Percentiles rank a stretch among this genome's conserved stretches.
phyloP scores from a whole-genome alignment of 1,284 basidiomycete genomes.

The Pisolithus thermaeus region DNA sequence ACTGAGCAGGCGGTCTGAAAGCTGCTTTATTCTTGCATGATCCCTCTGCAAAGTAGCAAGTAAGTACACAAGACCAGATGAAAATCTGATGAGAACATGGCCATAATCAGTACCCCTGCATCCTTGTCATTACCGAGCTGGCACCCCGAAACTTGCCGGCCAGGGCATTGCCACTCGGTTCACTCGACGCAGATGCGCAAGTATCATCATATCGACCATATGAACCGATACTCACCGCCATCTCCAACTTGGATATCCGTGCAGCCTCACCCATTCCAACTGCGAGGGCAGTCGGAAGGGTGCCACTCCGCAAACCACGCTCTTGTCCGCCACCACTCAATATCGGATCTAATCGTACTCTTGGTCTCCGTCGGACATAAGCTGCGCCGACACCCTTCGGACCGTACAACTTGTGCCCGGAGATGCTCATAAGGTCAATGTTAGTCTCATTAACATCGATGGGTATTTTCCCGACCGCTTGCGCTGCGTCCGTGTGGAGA shows the following conservation, averaged over 20 bases:
- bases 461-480: slow-evolving; percentile 89
- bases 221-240: slow-evolving; percentile 65
- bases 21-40: slow-evolving; percentile 67
- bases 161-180: slow-evolving; percentile 34
- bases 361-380: slow-evolving; percentile 89
- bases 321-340: slow-evolving; percentile 98
- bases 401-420: slow-evolving; percentile 97
- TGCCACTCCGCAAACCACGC: slow-evolving; percentile 91
- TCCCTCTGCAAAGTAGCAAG: slow-evolving; percentile 56
- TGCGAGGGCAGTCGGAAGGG: slow-evolving; percentile 83
- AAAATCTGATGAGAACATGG: slow-evolving; percentile 4
- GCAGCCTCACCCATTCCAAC: slow-evolving; percentile 97
- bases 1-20: slow-evolving; percentile 81
- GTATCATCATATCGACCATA: slow-evolving; percentile 45
- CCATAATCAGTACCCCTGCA: slow-evolving; percentile 87
- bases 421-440: slow-evolving; percentile 94
- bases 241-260: slow-evolving; percentile 86
- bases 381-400: slow-evolving; percentile 96
- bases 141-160: slow-evolving; percentile 17
- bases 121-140: slow-evolving; percentile 59
- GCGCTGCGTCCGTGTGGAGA: slow-evolving; percentile 98
- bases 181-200: slow-evolving; percentile 29
- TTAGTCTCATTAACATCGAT: slow-evolving; percentile 95
- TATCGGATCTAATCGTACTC: slow-evolving; percentile 93
- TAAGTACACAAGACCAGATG: slow-evolving; percentile 8